A percentile compares a stretch with the other conserved stretches of the same genome.
Evolutionary conservation across 1,284 basidiomycete species (phyloP).

Genomic region (Leccinum pachyderme): DNA sequence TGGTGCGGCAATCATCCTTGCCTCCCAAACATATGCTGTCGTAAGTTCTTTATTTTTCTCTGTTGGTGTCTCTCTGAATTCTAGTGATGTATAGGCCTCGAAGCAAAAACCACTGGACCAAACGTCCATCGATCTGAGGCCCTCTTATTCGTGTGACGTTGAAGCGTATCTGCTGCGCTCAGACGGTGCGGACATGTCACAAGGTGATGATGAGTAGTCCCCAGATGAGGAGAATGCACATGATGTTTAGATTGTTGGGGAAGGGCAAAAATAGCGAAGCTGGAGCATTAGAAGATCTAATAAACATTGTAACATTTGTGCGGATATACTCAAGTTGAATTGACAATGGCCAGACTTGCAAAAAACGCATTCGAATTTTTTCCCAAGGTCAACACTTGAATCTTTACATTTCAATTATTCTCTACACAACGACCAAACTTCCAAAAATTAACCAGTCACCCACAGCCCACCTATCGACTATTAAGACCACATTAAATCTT

Average conservation of each 20-base stretch:
- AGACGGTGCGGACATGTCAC: background rate
- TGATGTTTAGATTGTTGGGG: background rate
- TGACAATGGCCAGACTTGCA: no score
- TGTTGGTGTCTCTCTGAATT: background rate
- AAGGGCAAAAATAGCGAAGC: no score
- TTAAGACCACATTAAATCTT: no score
- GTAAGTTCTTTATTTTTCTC: slow-evolving; percentile 7
- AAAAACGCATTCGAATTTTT: no score
- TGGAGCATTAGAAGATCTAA: no score
- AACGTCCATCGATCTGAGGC: background rate
- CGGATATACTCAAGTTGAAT: no score
- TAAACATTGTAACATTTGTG: no score
- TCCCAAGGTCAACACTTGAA: no score
- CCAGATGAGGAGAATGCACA: background rate
- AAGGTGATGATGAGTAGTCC: background rate
- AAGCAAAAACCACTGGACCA: background rate
- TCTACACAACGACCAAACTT: no score
- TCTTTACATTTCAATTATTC: no score
- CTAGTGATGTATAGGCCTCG: background rate
- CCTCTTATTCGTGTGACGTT: background rate
- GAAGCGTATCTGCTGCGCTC: background rate
- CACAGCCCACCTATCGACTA: no score
- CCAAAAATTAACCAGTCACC: no score
- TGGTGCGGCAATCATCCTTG: slow-evolving; percentile 14
- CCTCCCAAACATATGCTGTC: slow-evolving; percentile 11